A percentile compares a stretch with the other conserved stretches of the same genome.
Evolutionary conservation across 306 rosid species (phyloP).

Genomic region (Elaeagnus macrophylla): DNA sequence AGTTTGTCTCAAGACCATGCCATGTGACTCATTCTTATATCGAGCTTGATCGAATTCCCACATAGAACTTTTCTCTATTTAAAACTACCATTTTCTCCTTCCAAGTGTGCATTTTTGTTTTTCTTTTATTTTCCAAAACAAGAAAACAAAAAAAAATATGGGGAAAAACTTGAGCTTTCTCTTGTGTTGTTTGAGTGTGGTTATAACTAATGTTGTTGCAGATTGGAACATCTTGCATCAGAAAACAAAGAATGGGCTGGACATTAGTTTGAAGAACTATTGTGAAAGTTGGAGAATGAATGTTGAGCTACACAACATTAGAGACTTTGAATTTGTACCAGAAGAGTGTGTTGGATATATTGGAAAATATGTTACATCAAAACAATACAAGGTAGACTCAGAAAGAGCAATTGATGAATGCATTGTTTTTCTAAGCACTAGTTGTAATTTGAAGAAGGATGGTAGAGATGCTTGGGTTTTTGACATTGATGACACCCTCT

Average conservation of each 20-base stretch:
- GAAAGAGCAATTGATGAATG: constrained; percentile 36
- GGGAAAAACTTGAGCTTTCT: constrained; percentile 13
- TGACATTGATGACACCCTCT: constrained; percentile 57
- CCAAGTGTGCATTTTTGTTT: neutral
- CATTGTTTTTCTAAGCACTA: constrained; percentile 39
- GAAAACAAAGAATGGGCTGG: constrained; percentile 22
- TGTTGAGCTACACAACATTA: constrained; percentile 58
- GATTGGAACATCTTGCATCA: constrained; percentile 50
- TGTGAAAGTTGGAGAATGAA: constrained; percentile 68
- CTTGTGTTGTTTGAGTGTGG: constrained; percentile 17
- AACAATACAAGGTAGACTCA: constrained; percentile 48
- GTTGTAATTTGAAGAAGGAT: constrained; percentile 40
- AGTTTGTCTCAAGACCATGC: constrained; percentile 21
- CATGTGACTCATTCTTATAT: constrained; percentile 17
- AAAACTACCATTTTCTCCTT: neutral
- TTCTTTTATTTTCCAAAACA: neutral
- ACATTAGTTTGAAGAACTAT: constrained; percentile 46
- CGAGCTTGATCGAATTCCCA: constrained; percentile 17
- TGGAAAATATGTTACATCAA: constrained; percentile 39
- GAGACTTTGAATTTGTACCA: constrained; percentile 49
- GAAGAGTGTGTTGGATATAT: constrained; percentile 43
- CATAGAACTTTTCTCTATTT: neutral
- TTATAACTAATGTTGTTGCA: constrained; percentile 26
- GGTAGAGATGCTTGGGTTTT: constrained; percentile 67
- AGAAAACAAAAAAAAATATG: constrained; percentile 16